A percentile compares a stretch with the other conserved stretches of the same genome.
Evolutionary conservation across 2,329 filamentous ascomycete genomes (phyloP).

Genomic region (Polytolypa hystricis): DNA sequence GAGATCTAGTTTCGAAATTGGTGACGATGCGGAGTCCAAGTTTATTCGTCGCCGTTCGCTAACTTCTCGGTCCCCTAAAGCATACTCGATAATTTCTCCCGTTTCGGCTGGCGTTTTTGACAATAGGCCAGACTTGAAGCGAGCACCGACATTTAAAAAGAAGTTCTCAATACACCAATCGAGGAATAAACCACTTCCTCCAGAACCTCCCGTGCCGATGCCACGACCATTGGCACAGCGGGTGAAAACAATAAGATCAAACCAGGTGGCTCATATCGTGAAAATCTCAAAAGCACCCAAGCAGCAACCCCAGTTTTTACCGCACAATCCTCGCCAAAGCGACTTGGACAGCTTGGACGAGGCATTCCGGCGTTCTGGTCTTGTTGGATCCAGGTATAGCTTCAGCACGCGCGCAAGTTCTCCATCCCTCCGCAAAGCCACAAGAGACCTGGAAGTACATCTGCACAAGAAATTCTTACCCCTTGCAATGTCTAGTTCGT

Average conservation of each 20-base stretch:
- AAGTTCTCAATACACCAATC: conserved; percentile 18
- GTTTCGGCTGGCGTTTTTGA: conserved; percentile 24
- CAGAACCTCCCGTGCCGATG: conserved; percentile 23
- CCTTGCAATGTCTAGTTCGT: no score
- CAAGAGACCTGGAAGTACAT: conserved; percentile 26
- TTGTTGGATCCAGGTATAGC: conserved; percentile 2
- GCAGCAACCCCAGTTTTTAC: conserved; percentile 6
- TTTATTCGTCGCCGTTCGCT: background rate
- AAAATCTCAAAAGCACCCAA: no score
- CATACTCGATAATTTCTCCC: conserved; percentile 17
- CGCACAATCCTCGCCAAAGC: conserved; percentile 13
- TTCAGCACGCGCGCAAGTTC: background rate
- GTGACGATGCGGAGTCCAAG: background rate
- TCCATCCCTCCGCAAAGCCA: conserved; percentile 19
- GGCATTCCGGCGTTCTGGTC: conserved; percentile 14
- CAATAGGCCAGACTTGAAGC: conserved; percentile 12
- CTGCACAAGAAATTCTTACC: conserved; percentile 14
- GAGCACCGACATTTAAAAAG: conserved; percentile 12
- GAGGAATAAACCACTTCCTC: conserved; percentile 32
- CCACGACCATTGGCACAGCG: conserved; percentile 20
- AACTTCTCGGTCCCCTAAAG: conserved; percentile 1
- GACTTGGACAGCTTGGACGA: conserved; percentile 19
- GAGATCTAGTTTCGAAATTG: conserved; percentile 1
- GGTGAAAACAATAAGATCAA: conserved; percentile 1
- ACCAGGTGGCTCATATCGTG: background rate